Conservation (phyloP, 345 rosid genomes). For the Salix exigua region DNA sequence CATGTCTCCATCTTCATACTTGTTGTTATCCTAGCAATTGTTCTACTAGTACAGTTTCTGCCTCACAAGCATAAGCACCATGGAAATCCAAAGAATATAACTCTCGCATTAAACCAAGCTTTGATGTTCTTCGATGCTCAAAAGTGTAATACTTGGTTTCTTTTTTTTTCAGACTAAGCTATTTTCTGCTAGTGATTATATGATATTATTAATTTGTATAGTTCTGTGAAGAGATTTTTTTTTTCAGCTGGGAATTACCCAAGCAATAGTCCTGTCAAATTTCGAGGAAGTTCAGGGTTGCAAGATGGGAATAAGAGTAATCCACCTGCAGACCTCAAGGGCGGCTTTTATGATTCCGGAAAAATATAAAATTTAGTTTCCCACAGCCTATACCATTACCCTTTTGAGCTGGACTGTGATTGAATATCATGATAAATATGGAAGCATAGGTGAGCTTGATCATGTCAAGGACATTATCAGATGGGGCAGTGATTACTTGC, state of each 20-base stretch:
- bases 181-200: not conserved
- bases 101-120: constrained; percentile 51
- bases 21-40: constrained; percentile 21
- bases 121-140: constrained; percentile 63
- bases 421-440: constrained; percentile 54
- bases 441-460: constrained; percentile 46
- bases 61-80: constrained; percentile 34
- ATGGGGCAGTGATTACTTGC: constrained; percentile 61
- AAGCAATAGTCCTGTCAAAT: constrained; percentile 39
- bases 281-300: constrained; percentile 55
- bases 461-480: constrained; percentile 56
- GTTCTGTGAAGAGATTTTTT: not conserved
- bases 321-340: constrained; percentile 32
- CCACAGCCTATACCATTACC: constrained; percentile 55
- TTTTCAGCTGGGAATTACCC: constrained; percentile 55
- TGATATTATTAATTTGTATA: not conserved
- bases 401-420: constrained; percentile 64
- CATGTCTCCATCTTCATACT: constrained; percentile 20
- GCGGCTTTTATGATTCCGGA: constrained; percentile 68
- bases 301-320: constrained; percentile 41
- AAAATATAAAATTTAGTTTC: constrained; percentile 58
- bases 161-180: not conserved
- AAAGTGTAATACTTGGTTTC: constrained; percentile 35
- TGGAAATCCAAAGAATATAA: constrained; percentile 42
- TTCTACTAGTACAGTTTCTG: constrained; percentile 34